These are phyloP conservation scores for Apophysomyces trapeziformis DNA, from an alignment of 371 early-diverging fungal genomes.

Conservation along the genomic window DNA sequence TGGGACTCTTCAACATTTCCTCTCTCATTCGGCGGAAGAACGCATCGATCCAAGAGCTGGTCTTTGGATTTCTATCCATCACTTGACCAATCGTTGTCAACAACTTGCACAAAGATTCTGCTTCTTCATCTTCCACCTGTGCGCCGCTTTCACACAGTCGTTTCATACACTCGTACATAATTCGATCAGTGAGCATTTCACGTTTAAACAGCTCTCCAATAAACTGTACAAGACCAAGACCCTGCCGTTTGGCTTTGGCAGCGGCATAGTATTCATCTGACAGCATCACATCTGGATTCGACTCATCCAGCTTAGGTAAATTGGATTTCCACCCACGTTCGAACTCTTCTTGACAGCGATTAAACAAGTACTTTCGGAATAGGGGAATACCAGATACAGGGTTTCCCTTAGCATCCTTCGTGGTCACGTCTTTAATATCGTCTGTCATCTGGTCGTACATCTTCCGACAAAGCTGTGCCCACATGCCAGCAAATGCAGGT, in stretches of 20 bases:
- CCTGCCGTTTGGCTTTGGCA: conserved; percentile 92
- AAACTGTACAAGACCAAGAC: conserved; percentile 91
- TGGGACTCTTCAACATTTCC: conserved; percentile 62
- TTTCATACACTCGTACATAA: conserved; percentile 88
- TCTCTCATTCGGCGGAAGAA: conserved; percentile 78
- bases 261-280: conserved; percentile 85
- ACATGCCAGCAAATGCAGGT: conserved; percentile 86
- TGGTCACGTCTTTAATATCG: conserved; percentile 57
- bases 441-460: conserved; percentile 62
- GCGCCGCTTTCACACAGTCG: conserved; percentile 71
- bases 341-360: conserved; percentile 91
- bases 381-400: conserved; percentile 67
- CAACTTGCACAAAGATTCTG: conserved; percentile 91
- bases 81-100: conserved; percentile 86
- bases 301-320: conserved; percentile 54
- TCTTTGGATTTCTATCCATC: conserved; percentile 52
- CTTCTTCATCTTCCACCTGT: conserved; percentile 92
- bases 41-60: conserved; percentile 69
- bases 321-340: conserved; percentile 81
- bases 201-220: conserved; percentile 95
- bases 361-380: conserved; percentile 90
- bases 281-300: conserved; percentile 56
- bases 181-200: conserved; percentile 85
- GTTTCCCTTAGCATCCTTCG: conserved; percentile 55
- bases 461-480: conserved; percentile 85